Evolutionary conservation across 352 stramenopile genomes (phyloP), one percentile per base, ranked within the genome.

Genomic region (Aphanomyces stellatus): DNA sequence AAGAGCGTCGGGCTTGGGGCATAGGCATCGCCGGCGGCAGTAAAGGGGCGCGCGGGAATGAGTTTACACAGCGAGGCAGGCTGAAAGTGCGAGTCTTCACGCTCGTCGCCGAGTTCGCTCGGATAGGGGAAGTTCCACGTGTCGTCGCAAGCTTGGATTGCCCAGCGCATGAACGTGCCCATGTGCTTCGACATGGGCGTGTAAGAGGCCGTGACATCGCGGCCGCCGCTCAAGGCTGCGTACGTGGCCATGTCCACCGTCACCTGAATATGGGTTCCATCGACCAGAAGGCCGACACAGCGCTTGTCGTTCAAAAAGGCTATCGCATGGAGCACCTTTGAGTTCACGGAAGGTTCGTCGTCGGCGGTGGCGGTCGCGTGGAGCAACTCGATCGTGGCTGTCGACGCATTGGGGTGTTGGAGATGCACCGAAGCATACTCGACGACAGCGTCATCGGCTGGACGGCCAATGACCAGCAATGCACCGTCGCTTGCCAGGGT

Each of bases 101-200:
- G 28, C 56, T 17, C 31, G 78, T 51, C 69, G 46, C 81, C 71
- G n/a, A 89, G 71, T 40, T 91, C 82, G 15, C 71, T 64, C 62
- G 66, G 75, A 62, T 89, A 91, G 10, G 67, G 42, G 56, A 77
- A 89, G 19, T 13, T 59, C 70, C 76, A 88, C 28, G 73, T 53
- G 7, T 67, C 40, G 10, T 37, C 22, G 17, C 40, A 67, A 24
- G 24, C 27, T 3, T 25, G 31, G 34, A 67, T 42, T 8, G 57
- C 11, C 60, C 60, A 67, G 19, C 37, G 37, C 60, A 67, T 67
- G 34, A 67, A 59, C 17, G 7, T 35, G 10, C 24, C 7, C 43
- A 67, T 67, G 60, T 64, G 55, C 25, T 62, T 57, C 17, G 22
- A 40, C 17, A 57, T 57, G 30, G 27, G 49, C 25, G 49, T 40